Conservation (phyloP, 495 filamentous ascomycete genomes). For the Aspergillus asperescens region DNA sequence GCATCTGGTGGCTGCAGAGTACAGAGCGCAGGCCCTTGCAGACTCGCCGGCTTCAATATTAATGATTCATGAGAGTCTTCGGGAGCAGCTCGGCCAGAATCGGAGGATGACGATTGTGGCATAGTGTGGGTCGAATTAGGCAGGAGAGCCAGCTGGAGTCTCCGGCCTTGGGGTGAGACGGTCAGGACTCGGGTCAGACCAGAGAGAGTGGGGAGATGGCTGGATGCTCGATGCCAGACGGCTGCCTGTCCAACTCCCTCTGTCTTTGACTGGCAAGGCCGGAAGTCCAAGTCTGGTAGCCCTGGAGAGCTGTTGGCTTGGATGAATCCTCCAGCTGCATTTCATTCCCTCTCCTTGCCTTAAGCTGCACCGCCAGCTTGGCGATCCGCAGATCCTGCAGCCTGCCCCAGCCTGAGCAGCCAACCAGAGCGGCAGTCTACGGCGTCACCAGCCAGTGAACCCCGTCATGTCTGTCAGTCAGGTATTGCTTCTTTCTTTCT, state of each 20-base stretch:
- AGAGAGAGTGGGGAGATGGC: not conserved
- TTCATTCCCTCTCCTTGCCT: slow-evolving; percentile 19
- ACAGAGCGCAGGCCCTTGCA: slow-evolving; percentile 16
- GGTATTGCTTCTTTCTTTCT: too few species aligned
- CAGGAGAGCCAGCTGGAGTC: slow-evolving; percentile 4
- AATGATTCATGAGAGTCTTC: slow-evolving; percentile 3
- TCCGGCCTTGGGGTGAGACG: not conserved
- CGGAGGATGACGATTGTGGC: slow-evolving; percentile 1
- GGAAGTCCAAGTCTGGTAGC: too few species aligned
- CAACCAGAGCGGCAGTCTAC: too few species aligned
- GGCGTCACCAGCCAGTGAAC: too few species aligned
- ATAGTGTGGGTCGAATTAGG: slow-evolving; percentile 7
- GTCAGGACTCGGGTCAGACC: not conserved
- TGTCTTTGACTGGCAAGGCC: too few species aligned
- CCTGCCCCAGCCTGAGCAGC: too few species aligned
- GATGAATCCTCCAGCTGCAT: too few species aligned
- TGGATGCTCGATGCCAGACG: too few species aligned
- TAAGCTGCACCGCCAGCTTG: slow-evolving; percentile 22
- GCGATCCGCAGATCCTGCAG: slow-evolving; percentile 22
- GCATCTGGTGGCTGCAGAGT: too few species aligned
- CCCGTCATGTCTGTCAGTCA: too few species aligned
- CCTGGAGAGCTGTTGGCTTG: too few species aligned
- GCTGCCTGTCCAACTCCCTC: too few species aligned
- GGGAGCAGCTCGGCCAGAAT: slow-evolving; percentile 1
- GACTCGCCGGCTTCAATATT: slow-evolving; percentile 1